Percentiles rank a stretch among this genome's conserved stretches.
Conservation (phyloP, 371 early-diverging fungal species). For the Mucor mucedo region DNA sequence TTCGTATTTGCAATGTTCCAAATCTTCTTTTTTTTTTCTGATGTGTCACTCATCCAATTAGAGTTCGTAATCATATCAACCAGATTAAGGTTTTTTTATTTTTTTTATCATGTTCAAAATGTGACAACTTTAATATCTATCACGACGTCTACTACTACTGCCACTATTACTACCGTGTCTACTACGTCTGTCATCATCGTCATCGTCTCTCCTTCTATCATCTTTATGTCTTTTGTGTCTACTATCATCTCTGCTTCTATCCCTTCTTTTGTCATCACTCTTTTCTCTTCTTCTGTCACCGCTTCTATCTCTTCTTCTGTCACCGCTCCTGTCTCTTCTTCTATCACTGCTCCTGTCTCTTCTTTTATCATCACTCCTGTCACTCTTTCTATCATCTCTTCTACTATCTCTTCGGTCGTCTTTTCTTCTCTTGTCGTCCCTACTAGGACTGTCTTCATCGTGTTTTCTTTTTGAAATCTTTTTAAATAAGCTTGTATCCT, state of each 20-base stretch:
- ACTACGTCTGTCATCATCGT: conserved; percentile 5
- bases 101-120: background rate
- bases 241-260: background rate
- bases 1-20: conserved; percentile 20
- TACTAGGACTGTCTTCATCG: conserved; percentile 28
- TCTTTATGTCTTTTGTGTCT: background rate
- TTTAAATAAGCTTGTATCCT: conserved; percentile 50
- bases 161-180: background rate
- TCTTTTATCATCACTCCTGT: background rate
- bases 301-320: background rate
- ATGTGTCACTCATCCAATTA: background rate
- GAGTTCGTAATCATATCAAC: background rate
- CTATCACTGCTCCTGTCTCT: background rate
- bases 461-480: conserved; percentile 42
- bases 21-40: conserved; percentile 10
- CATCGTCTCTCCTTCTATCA: background rate
- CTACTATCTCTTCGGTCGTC: conserved; percentile 1
- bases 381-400: background rate
- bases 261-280: background rate
- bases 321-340: conserved; percentile 3
- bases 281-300: conserved; percentile 3
- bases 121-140: background rate
- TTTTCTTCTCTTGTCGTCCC: conserved; percentile 6
- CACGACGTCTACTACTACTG: conserved; percentile 1
- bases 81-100: background rate